Conservation (phyloP, 345 rosid genomes). For the Eucalyptus cloeziana region DNA sequence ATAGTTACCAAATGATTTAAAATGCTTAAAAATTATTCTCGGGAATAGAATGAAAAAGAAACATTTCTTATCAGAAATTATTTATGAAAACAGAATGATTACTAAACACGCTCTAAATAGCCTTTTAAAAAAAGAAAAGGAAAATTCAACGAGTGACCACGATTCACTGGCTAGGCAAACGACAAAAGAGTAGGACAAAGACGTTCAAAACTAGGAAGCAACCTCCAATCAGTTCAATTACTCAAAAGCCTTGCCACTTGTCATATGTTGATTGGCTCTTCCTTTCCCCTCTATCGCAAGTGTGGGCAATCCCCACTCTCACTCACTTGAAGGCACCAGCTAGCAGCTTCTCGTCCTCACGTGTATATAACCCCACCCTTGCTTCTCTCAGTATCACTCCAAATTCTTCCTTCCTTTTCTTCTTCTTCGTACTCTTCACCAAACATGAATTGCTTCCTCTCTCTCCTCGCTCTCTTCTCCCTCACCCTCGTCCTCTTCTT, state of each 20-base stretch:
- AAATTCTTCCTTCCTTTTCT: neutral
- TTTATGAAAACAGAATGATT: fast-evolving
- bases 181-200: neutral
- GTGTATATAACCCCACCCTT: neutral
- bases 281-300: neutral
- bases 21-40: too few relatives aligned
- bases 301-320: neutral
- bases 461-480: slow-evolving; percentile 9
- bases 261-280: neutral
- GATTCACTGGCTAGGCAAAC: neutral
- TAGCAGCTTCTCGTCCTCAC: neutral
- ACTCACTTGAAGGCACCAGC: neutral
- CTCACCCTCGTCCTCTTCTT: slow-evolving; percentile 4
- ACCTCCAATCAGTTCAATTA: neutral
- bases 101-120: fast-evolving
- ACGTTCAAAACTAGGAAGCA: neutral
- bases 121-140: neutral
- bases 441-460: slow-evolving; percentile 26
- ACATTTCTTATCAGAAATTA: too few relatives aligned
- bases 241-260: slow-evolving; percentile 9
- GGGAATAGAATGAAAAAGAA: too few relatives aligned
- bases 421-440: neutral
- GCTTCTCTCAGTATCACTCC: neutral
- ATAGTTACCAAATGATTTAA: fast-evolving
- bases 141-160: neutral